phyloP scores from a whole-genome alignment of 1,284 basidiomycete species.

The Moniliella sp. region DNA sequence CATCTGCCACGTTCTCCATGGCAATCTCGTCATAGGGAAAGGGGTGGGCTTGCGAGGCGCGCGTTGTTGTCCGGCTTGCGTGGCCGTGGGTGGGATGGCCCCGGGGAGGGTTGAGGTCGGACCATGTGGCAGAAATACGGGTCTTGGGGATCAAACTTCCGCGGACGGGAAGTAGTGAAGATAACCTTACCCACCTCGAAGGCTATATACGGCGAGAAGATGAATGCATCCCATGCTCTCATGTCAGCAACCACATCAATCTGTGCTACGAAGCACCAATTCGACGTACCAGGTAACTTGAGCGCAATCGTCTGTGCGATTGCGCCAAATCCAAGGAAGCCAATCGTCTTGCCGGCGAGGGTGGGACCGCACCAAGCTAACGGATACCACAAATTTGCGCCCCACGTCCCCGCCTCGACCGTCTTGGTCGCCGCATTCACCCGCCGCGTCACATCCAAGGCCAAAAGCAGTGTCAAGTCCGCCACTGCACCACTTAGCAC shows the following conservation, averaged over 20 bases:
- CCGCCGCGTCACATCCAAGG: slow-evolving; percentile 68
- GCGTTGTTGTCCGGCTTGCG: not conserved
- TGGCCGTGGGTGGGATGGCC: not conserved
- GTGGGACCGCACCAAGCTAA: slow-evolving; percentile 59
- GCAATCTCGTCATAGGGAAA: too few relatives aligned
- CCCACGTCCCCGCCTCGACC: slow-evolving; percentile 50
- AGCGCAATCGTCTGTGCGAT: slow-evolving; percentile 35
- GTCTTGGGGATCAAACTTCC: slow-evolving; percentile 8
- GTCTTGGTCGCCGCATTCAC: slow-evolving; percentile 45
- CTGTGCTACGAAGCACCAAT: too few relatives aligned
- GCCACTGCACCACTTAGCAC: slow-evolving; percentile 77
- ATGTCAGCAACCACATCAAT: too few relatives aligned
- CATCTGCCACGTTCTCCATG: slow-evolving; percentile 12
- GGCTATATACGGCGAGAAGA: too few relatives aligned
- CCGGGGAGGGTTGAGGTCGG: not conserved
- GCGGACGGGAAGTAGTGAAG: slow-evolving; percentile 13
- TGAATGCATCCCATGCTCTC: too few relatives aligned
- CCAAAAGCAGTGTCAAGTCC: slow-evolving; percentile 64
- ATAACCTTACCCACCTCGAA: slow-evolving; percentile 11
- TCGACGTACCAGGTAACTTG: too few relatives aligned
- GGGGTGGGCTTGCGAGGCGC: too few relatives aligned
- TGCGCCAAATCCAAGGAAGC: slow-evolving; percentile 74
- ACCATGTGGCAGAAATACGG: not conserved
- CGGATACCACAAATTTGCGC: slow-evolving; percentile 53
- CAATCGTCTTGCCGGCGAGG: slow-evolving; percentile 43